Conservation (phyloP, 176 grass and related monocot genomes). For the sorghum (Sorghum bicolor) region DNA sequence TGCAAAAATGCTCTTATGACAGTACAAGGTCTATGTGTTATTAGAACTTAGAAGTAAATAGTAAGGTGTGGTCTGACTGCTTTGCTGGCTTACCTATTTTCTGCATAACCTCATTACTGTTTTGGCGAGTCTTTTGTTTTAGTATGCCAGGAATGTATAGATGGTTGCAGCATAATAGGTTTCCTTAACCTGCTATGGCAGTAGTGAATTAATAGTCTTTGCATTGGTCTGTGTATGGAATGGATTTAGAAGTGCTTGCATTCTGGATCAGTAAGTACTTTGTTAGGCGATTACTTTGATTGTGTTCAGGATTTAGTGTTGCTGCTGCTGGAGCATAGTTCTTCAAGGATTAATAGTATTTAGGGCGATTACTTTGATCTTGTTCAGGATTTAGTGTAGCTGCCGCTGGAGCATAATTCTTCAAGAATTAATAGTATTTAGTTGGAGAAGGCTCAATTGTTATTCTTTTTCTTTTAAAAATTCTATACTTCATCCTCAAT, state of each 20-base stretch:
- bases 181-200: background rate
- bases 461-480: background rate
- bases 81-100: background rate
- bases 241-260: background rate
- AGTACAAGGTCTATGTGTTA: background rate
- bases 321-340: background rate
- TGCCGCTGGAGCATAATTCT: background rate
- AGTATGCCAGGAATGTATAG: background rate
- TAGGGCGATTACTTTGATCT: background rate
- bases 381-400: slow-evolving; percentile 2
- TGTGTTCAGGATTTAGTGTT: slow-evolving; percentile 2
- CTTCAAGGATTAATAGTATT: background rate
- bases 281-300: background rate
- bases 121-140: background rate
- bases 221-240: background rate
- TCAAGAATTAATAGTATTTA: background rate
- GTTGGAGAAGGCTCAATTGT: background rate
- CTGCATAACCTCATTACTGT: slow-evolving; percentile 1
- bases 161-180: background rate
- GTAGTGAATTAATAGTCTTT: background rate
- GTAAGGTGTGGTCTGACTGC: background rate
- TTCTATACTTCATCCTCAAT: background rate
- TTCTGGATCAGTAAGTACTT: background rate
- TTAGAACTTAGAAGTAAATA: background rate
- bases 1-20: background rate